A percentile compares a stretch with the other conserved stretches of the same genome.
Conservation (phyloP, 2,329 filamentous ascomycete genomes). For the Calonectria naviculata region DNA sequence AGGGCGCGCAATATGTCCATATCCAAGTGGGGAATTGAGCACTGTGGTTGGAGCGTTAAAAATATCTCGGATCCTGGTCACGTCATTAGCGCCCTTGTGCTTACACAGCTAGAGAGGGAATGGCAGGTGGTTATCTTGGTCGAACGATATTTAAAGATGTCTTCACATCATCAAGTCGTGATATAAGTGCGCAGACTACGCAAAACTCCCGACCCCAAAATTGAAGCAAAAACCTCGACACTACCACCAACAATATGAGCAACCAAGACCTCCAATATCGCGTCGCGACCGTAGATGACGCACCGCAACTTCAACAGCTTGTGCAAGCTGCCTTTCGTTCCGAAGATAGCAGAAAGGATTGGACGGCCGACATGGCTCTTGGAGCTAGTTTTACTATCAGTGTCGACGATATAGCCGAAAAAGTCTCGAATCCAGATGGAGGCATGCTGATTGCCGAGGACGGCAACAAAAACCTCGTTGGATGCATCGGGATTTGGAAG, state of each 20-base stretch:
- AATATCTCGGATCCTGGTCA: background rate
- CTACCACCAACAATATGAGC: conserved; percentile 12
- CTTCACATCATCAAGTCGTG: too few species aligned
- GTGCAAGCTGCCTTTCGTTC: conserved; percentile 54
- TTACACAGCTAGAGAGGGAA: background rate
- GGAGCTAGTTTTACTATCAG: conserved; percentile 77
- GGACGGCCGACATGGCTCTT: conserved; percentile 57
- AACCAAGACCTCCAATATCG: conserved; percentile 47
- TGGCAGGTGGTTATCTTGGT: background rate
- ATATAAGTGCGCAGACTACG: background rate
- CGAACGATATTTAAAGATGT: conserved; percentile 19
- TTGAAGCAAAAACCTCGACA: background rate
- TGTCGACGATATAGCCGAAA: conserved; percentile 73
- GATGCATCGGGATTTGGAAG: conserved; percentile 41
- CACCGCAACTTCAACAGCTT: conserved; percentile 46
- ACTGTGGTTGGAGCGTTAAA: background rate
- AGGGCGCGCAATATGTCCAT: background rate
- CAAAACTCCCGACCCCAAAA: background rate
- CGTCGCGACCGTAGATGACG: conserved; percentile 49
- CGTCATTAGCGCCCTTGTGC: conserved; percentile 22
- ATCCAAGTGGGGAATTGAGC: background rate
- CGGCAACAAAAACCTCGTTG: conserved; percentile 34
- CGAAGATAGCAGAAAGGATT: conserved; percentile 46
- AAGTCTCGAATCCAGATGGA: conserved; percentile 44
- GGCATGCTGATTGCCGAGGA: conserved; percentile 44